Evolutionary conservation across 345 rosid species (phyloP).

Genomic region (Eucalyptus brandiana): DNA sequence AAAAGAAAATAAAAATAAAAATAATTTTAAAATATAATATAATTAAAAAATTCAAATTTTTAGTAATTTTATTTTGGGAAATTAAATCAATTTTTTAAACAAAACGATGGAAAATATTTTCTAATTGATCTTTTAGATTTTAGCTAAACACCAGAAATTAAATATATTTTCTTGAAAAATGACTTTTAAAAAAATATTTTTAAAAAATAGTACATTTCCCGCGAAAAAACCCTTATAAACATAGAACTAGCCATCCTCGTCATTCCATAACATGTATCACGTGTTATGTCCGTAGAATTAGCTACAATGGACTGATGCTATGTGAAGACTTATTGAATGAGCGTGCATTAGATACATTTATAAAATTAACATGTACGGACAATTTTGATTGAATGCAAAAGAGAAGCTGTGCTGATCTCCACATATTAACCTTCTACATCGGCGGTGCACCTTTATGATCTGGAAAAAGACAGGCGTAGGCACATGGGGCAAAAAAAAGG

Average conservation of each 20-base stretch:
- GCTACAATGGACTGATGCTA: neutral
- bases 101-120: rapidly evolving
- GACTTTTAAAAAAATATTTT: too few relatives aligned
- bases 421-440: neutral
- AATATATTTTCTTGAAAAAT: too few relatives aligned
- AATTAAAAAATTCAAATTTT: too few relatives aligned
- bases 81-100: too few relatives aligned
- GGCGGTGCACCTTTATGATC: neutral
- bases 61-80: too few relatives aligned
- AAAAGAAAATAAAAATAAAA: rapidly evolving
- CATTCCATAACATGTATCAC: neutral
- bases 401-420: neutral
- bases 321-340: neutral
- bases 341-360: rapidly evolving
- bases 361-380: neutral
- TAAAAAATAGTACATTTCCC: too few relatives aligned
- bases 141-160: rapidly evolving
- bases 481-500: neutral
- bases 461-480: neutral
- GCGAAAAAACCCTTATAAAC: neutral
- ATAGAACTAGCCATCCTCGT: neutral
- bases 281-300: neutral
- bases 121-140: too few relatives aligned
- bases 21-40: too few relatives aligned
- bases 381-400: neutral